These are phyloP conservation scores for Misopates orontium DNA, from an alignment of 257 asterid genomes.

Conservation along the genomic window DNA sequence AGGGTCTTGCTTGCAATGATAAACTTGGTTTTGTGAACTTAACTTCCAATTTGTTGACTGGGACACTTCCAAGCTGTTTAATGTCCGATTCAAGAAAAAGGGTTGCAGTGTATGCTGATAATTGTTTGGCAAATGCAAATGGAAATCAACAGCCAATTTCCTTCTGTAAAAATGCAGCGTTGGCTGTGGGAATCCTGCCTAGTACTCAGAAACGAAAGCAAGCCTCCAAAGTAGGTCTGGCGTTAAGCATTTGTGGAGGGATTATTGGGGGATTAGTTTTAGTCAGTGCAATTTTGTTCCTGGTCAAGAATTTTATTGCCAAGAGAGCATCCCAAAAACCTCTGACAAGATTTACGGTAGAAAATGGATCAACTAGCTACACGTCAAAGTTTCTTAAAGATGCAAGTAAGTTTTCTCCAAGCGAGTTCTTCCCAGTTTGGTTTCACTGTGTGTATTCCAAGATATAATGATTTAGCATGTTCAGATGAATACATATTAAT, in stretches of 20 bases:
- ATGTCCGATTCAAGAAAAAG: conserved; percentile 33
- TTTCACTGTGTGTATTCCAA: background rate
- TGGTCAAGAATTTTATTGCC: conserved; percentile 45
- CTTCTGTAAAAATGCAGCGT: conserved; percentile 68
- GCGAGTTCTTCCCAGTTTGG: background rate
- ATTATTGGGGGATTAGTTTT: conserved; percentile 51
- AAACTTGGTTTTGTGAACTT: conserved; percentile 65
- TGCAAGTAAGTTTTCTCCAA: conserved; percentile 60
- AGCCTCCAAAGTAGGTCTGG: conserved; percentile 45
- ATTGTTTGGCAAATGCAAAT: conserved; percentile 58
- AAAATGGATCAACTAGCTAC: conserved; percentile 56
- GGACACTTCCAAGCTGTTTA: conserved; percentile 69
- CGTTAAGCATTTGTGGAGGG: conserved; percentile 55
- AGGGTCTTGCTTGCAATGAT: conserved; percentile 48
- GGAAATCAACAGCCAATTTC: conserved; percentile 58
- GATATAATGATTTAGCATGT: background rate
- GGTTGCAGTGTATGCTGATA: conserved; percentile 46
- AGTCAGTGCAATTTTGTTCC: conserved; percentile 36
- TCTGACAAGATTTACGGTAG: conserved; percentile 39
- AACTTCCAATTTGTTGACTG: conserved; percentile 71
- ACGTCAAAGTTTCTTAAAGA: conserved; percentile 70
- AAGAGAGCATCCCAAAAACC: conserved; percentile 33
- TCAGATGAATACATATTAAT: background rate
- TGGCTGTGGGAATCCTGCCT: conserved; percentile 83
- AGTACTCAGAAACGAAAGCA: conserved; percentile 41